Evolutionary conservation across 2,329 filamentous ascomycete species (phyloP).

Genomic region (Pseudogymnoascus sp.): DNA sequence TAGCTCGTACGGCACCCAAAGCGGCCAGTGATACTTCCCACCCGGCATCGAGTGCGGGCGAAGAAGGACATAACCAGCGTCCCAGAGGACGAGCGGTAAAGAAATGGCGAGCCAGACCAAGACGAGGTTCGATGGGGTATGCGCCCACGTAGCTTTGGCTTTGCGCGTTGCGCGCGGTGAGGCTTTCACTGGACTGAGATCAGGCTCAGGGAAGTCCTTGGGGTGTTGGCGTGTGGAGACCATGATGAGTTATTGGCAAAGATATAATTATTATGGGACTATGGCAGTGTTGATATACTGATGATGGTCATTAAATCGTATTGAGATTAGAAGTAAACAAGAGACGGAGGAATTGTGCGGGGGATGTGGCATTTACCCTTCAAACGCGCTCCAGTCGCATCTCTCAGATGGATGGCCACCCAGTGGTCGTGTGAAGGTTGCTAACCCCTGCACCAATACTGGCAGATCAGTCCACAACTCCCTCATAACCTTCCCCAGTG

Average conservation of each 20-base stretch:
- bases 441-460: not conserved
- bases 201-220: conserved; percentile 37
- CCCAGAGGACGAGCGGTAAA: conserved; percentile 62
- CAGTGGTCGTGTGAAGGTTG: conserved; percentile 1
- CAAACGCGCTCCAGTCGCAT: conserved; percentile 8
- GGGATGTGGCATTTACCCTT: conserved; percentile 1
- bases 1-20: conserved; percentile 60
- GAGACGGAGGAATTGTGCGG: not conserved
- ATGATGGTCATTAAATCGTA: not conserved
- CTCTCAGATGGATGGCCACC: not conserved
- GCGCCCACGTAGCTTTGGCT: conserved; percentile 40
- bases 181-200: conserved; percentile 20
- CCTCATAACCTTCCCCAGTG: not conserved
- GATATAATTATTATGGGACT: not conserved
- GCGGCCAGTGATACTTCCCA: conserved; percentile 50
- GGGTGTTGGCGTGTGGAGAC: conserved; percentile 51
- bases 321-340: not conserved
- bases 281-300: not conserved
- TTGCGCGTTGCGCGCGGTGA: conserved; percentile 12
- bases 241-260: conserved; percentile 32
- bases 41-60: conserved; percentile 63
- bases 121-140: conserved; percentile 51
- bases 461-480: conserved; percentile 4
- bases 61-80: conserved; percentile 55
- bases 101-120: conserved; percentile 56